phyloP scores from a whole-genome alignment of 208 protist genomes.

The Crithidia bombi region DNA sequence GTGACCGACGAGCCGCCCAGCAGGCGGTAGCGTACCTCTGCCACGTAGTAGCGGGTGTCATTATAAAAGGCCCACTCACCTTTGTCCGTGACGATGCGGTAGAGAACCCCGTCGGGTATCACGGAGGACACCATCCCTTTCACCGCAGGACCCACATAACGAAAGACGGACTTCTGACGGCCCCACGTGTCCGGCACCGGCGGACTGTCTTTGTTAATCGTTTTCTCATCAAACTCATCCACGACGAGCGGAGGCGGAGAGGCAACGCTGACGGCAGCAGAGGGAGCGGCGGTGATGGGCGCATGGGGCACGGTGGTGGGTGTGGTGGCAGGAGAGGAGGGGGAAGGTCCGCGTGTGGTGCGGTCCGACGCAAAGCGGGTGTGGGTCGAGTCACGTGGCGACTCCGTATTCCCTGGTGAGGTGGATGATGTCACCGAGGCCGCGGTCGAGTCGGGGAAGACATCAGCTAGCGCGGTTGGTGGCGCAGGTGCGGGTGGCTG shows the following conservation, averaged over 20 bases:
- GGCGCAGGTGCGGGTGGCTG: too few relatives aligned
- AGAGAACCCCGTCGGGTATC: constrained; percentile 54
- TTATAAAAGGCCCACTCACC: constrained; percentile 77
- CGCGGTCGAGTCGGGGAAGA: not conserved
- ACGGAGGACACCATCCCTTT: constrained; percentile 51
- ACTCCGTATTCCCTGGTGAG: not conserved
- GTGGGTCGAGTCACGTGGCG: not conserved
- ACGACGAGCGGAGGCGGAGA: not conserved
- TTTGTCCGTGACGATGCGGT: constrained; percentile 58
- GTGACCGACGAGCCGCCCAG: constrained; percentile 31
- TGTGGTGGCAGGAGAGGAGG: not conserved
- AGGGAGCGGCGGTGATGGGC: too few relatives aligned
- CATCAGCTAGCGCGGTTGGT: not conserved
- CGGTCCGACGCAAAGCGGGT: too few relatives aligned
- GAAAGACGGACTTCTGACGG: constrained; percentile 13
- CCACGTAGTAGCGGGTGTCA: constrained; percentile 63
- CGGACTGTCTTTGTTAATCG: not conserved
- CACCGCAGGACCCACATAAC: constrained; percentile 31
- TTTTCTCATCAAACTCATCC: constrained; percentile 36
- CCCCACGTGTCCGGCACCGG: constrained; percentile 34
- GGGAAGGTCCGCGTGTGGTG: not conserved
- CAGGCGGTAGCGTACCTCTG: constrained; percentile 48
- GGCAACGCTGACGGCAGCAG: not conserved
- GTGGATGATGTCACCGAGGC: not conserved
- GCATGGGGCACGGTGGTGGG: too few relatives aligned